phyloP scores from a whole-genome alignment of 345 rosid genomes.

The Brassica napus region Da-Ae NC_063449.1:47463001-47463500 shows the following conservation, averaged over 20 bases:
- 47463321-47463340: conserved; percentile 9
- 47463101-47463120: not conserved
- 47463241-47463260: conserved; percentile 90
- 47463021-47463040: conserved; percentile 99
- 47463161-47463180: conserved; percentile 83
- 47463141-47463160: conserved; percentile 97
- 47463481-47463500: conserved; percentile 86
- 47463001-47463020: conserved; percentile 98
- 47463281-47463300: conserved; percentile 23
- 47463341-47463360: conserved; percentile 2
- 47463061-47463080: not conserved
- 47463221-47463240: conserved; percentile 99
- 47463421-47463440: conserved; percentile 89
- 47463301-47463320: conserved; percentile 14
- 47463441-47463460: conserved; percentile 80
- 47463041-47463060: conserved; percentile 74
- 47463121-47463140: conserved; percentile 46
- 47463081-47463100: not conserved
- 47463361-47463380: not conserved
- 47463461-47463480: conserved; percentile 80
- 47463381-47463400: not conserved
- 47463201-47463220: conserved; percentile 96
- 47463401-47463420: conserved; percentile 43
- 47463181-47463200: conserved; percentile 92
- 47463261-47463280: conserved; percentile 71